phyloP scores from a whole-genome alignment of 306 rosid species.

The Ammopiptanthus mongolicus region DNA sequence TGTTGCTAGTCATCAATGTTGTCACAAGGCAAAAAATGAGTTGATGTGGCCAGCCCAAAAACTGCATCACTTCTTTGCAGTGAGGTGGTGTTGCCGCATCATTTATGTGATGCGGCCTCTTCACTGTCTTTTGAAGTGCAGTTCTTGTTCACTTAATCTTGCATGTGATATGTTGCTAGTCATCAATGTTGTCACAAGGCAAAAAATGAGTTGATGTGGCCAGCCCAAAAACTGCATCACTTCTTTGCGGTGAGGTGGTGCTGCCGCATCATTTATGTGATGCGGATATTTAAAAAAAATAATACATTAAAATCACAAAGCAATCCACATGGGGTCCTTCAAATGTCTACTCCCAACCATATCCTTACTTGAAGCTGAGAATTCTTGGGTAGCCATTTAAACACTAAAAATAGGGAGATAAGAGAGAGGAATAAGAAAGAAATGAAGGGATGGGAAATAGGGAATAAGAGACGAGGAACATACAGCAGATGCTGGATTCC shows the following conservation, averaged over 20 bases:
- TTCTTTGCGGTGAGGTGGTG: neutral
- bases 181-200: neutral
- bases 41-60: neutral
- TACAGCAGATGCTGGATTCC: too few species aligned
- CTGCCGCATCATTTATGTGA: neutral
- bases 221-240: neutral
- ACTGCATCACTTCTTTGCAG: neutral
- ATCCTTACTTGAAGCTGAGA: too few species aligned
- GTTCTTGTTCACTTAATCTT: slow-evolving; percentile 4
- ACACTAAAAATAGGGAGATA: too few species aligned
- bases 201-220: neutral
- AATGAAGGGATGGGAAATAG: too few species aligned
- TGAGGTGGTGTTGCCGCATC: neutral
- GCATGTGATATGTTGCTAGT: neutral
- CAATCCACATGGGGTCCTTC: too few species aligned
- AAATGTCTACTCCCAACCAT: too few species aligned
- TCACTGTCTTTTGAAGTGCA: too few species aligned
- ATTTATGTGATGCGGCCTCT: neutral
- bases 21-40: neutral
- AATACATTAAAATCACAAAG: too few species aligned
- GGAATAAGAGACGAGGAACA: too few species aligned
- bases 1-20: neutral
- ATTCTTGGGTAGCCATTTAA: too few species aligned
- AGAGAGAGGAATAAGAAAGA: too few species aligned
- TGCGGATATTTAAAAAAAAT: neutral